These are phyloP conservation scores for Russula griseocarnosa DNA, from an alignment of 768 basidiomycete species.

Conservation along the genomic window DNA sequence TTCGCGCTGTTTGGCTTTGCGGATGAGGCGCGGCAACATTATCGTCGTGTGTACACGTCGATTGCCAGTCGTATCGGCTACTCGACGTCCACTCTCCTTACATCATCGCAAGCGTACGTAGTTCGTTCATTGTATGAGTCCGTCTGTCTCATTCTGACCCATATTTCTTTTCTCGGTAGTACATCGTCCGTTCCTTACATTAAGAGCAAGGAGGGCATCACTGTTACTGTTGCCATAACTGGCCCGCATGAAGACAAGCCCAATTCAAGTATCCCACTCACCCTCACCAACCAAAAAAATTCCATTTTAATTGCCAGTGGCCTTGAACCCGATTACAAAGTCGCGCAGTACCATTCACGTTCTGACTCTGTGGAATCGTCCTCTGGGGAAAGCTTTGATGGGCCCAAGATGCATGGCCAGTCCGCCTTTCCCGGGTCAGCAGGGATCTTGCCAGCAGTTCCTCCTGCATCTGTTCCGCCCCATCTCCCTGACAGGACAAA, in stretches of 20 bases:
- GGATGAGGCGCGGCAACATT: not conserved
- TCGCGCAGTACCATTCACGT: not conserved
- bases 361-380: constrained; percentile 1
- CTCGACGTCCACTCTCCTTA: not conserved
- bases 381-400: constrained; percentile 5
- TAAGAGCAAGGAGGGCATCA: not conserved
- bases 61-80: constrained; percentile 31
- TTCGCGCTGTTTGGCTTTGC: constrained; percentile 3
- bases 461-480: not conserved
- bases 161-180: not conserved
- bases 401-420: not conserved
- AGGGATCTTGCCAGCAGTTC: not conserved
- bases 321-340: constrained; percentile 1
- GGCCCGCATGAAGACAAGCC: not conserved
- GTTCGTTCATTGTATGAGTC: not conserved
- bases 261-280: not conserved
- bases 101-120: constrained; percentile 11
- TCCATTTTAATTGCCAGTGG: constrained; percentile 2
- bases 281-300: not conserved
- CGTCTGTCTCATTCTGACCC: not conserved
- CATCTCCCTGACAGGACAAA: not conserved
- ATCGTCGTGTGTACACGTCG: not conserved
- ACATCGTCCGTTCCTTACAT: constrained; percentile 2
- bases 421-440: no score
- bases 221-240: not conserved